Evolutionary conservation across 2,329 filamentous ascomycete genomes (phyloP).

Genomic region (Colletotrichum endophyticum): DNA sequence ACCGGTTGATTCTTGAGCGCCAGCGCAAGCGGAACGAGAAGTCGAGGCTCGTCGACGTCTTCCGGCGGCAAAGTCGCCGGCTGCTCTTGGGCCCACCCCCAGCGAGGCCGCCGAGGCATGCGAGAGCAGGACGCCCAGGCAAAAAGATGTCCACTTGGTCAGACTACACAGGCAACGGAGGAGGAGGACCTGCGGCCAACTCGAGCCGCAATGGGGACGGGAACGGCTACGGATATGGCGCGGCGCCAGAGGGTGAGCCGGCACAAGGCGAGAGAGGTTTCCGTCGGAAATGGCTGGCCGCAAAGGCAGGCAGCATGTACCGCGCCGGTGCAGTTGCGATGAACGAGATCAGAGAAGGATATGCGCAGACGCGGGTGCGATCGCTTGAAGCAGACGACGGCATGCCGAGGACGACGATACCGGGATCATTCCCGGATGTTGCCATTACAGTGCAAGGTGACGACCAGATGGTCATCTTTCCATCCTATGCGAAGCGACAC

Average conservation of each 20-base stretch:
- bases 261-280: constrained; percentile 65
- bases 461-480: constrained; percentile 94
- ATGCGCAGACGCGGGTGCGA: constrained; percentile 55
- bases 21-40: constrained; percentile 60
- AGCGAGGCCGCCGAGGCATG: constrained; percentile 33
- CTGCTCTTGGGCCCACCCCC: constrained; percentile 47
- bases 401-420: constrained; percentile 56
- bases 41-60: constrained; percentile 49
- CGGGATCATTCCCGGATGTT: constrained; percentile 83
- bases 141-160: constrained; percentile 25
- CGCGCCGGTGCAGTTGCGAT: constrained; percentile 61
- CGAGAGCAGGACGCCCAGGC: constrained; percentile 25
- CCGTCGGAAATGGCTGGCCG: constrained; percentile 78
- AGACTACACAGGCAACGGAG: constrained; percentile 17
- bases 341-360: constrained; percentile 64
- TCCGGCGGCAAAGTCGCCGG: constrained; percentile 46
- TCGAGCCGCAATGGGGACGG: constrained; percentile 7
- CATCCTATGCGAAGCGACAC: constrained; percentile 86
- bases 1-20: constrained; percentile 71
- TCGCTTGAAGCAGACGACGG: constrained; percentile 37
- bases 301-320: constrained; percentile 63
- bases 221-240: constrained; percentile 36
- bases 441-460: constrained; percentile 80
- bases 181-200: constrained; percentile 3
- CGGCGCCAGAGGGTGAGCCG: constrained; percentile 30